Conservation (phyloP, 2,329 filamentous ascomycete genomes). For the Monilinia polystroma region DNA sequence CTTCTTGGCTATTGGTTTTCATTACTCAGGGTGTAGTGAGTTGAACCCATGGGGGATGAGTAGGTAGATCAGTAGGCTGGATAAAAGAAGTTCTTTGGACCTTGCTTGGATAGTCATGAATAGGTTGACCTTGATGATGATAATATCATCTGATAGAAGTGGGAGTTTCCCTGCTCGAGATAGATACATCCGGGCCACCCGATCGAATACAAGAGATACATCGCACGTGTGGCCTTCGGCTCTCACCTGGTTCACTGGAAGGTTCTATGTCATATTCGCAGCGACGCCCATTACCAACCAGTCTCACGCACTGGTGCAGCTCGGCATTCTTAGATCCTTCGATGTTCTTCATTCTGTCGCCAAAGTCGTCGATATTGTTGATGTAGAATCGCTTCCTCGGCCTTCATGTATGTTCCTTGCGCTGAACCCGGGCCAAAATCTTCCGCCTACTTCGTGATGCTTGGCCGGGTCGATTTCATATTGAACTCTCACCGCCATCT, state of each 20-base stretch:
- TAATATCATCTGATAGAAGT: background rate
- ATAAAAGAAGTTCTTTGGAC: background rate
- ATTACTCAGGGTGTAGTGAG: background rate
- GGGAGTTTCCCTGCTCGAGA: background rate
- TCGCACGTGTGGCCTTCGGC: conserved; percentile 16
- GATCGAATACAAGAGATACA: background rate
- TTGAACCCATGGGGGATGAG: background rate
- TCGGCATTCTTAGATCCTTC: conserved; percentile 4
- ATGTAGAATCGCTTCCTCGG: conserved; percentile 20
- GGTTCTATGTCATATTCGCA: conserved; percentile 18
- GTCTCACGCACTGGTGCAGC: conserved; percentile 14
- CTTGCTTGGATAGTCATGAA: background rate
- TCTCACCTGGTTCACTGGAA: conserved; percentile 19
- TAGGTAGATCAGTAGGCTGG: background rate
- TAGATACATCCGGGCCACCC: background rate
- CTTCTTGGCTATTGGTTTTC: background rate
- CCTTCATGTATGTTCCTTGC: conserved; percentile 1
- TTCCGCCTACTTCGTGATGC: conserved; percentile 20
- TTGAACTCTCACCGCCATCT: background rate
- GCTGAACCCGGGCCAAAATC: conserved; percentile 19
- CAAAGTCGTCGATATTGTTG: conserved; percentile 20
- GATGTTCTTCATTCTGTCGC: conserved; percentile 14
- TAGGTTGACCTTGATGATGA: background rate
- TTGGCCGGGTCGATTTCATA: conserved; percentile 2
- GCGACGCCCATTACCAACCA: conserved; percentile 25